Evolutionary conservation across 2,329 filamentous ascomycete species (phyloP).

Genomic region (Diplodia sapinea): DNA sequence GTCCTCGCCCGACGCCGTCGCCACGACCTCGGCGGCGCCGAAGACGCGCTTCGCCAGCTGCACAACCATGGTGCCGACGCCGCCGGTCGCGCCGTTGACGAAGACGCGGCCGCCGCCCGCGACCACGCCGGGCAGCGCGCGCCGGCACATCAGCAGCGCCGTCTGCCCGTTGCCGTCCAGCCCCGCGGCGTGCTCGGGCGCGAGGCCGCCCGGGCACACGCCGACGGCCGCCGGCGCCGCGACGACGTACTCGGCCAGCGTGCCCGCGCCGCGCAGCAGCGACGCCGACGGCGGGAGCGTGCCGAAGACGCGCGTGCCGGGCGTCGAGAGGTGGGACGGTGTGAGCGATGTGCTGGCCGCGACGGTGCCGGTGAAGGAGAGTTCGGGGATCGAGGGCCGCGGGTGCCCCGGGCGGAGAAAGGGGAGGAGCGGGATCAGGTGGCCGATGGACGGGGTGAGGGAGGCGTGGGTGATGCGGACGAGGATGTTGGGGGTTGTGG

Average conservation of each 20-base stretch:
- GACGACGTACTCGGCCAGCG: constrained; percentile 51
- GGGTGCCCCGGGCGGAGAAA: constrained; percentile 37
- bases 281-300: constrained; percentile 43
- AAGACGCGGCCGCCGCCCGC: constrained; percentile 52
- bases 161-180: constrained; percentile 50
- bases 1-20: constrained; percentile 55
- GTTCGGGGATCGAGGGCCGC: constrained; percentile 48
- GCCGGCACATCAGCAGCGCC: constrained; percentile 46
- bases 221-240: constrained; percentile 46
- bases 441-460: constrained; percentile 51
- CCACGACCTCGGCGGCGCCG: constrained; percentile 53
- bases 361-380: constrained; percentile 52
- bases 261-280: constrained; percentile 44
- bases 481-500: neutral
- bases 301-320: constrained; percentile 49
- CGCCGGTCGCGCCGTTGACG: constrained; percentile 60
- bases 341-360: constrained; percentile 28
- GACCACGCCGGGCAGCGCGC: constrained; percentile 37
- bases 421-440: constrained; percentile 52
- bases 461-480: constrained; percentile 46
- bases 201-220: constrained; percentile 40
- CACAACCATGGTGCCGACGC: constrained; percentile 55
- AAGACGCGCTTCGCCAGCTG: constrained; percentile 51
- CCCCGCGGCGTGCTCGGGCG: constrained; percentile 47
- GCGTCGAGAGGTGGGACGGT: constrained; percentile 34